Evolutionary conservation across 768 basidiomycete genomes (phyloP).

Genomic region (Russula abietina): DNA sequence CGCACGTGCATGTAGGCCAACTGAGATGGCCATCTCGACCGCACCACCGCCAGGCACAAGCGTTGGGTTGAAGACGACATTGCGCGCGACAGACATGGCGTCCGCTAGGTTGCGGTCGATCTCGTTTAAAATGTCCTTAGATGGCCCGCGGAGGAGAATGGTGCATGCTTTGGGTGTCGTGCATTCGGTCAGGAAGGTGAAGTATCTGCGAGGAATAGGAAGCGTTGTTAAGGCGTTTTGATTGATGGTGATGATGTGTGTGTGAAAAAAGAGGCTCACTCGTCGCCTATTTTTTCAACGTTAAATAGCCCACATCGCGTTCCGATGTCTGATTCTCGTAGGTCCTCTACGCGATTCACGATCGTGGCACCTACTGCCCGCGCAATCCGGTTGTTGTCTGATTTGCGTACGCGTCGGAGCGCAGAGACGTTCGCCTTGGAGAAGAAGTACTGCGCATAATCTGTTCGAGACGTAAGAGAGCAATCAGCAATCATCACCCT

Average conservation of each 20-base stretch:
- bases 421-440: slow-evolving; percentile 86
- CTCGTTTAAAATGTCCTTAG: slow-evolving; percentile 97
- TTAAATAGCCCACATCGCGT: slow-evolving; percentile 94
- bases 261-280: slow-evolving; percentile 38
- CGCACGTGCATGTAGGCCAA: slow-evolving; percentile 76
- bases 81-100: slow-evolving; percentile 95
- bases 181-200: slow-evolving; percentile 95
- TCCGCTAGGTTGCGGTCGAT: slow-evolving; percentile 97
- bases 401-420: slow-evolving; percentile 94
- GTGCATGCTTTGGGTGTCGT: slow-evolving; percentile 91
- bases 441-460: slow-evolving; percentile 89
- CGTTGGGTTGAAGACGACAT: slow-evolving; percentile 91
- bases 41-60: slow-evolving; percentile 97
- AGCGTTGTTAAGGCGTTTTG: background rate
- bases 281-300: slow-evolving; percentile 96
- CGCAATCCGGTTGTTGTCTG: slow-evolving; percentile 97
- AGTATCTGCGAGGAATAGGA: slow-evolving; percentile 91
- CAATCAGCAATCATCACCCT: background rate
- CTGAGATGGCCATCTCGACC: slow-evolving; percentile 96
- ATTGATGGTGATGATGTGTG: too few relatives aligned
- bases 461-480: slow-evolving; percentile 35
- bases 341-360: slow-evolving; percentile 92
- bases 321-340: slow-evolving; percentile 87
- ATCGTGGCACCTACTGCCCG: slow-evolving; percentile 94
- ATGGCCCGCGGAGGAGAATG: slow-evolving; percentile 93